Base-by-base conservation (phyloP, 2,329 filamentous ascomycete genomes). In the Colletotrichum musicola region DNA sequence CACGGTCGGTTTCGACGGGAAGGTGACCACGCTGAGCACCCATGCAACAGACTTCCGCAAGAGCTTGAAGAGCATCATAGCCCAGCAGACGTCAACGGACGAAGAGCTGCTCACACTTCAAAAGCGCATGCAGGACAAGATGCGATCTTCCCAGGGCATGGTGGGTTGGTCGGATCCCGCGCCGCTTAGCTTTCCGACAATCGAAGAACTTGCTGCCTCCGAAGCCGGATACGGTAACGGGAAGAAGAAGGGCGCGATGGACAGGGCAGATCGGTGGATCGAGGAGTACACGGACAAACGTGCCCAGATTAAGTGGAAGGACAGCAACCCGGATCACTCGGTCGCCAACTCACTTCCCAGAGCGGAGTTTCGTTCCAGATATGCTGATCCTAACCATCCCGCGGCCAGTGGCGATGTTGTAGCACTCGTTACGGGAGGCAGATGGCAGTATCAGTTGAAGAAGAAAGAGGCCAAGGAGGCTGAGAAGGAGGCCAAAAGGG, bases 101-200 rank as follows among this genome's bases (percentile, higher is more conserved):
- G 10, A 18, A 12, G 46, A 18, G 10, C n/a, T 49, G n/a, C 16
- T 12, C 46, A 9, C 10, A 6, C 10, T 65, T 16, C 56, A 55
- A 40, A 35, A 46, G 6, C 58, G 65, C 6, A 27, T 71, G 38
- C 20, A 20, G 16, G 49, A 68, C 35, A 53, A 58, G 46, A 67
- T 72, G 58, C 64, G 55, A 20, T 46, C 62, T 1, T 47, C 53
- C 6, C 79, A 79, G 40, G 81, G 79, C 1, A 74, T 76, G 9
- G 84, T 84, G 10, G 77, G 82, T 27, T 75, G 81, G 40, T 82
- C 82, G 0, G 80, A 86, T 53, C 76, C 81, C 2, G 86, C 86
- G 3, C 82, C 85, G 0, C 76, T 88, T 4, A 72, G 86, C 6
- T 88, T 84, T 60, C 85, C 85, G 1, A 12, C 61, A 14, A 7